These are phyloP conservation scores for Candida hungchunana DNA, from an alignment of 805 yeast species.

Conservation along the genomic window DNA sequence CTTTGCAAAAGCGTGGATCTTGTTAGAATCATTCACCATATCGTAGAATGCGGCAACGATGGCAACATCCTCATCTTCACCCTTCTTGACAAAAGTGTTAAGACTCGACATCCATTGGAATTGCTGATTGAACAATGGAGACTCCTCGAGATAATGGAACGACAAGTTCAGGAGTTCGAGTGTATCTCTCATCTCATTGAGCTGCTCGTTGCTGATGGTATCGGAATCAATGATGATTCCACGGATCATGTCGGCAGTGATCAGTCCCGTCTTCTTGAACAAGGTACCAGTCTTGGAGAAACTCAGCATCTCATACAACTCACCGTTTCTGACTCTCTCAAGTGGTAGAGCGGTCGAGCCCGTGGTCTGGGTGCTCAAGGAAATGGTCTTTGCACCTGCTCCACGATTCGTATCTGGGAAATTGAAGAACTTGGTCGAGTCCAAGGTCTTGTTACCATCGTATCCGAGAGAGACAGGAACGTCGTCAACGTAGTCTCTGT, in stretches of 20 bases:
- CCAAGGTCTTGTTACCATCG: neutral
- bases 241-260: slow-evolving; percentile 15
- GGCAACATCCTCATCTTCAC: neutral
- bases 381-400: too few species aligned
- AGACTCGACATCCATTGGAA: neutral
- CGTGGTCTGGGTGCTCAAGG: neutral
- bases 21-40: neutral
- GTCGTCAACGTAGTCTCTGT: neutral
- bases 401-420: too few species aligned
- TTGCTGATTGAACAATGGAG: neutral
- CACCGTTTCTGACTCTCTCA: slow-evolving; percentile 6
- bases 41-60: neutral
- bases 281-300: slow-evolving; percentile 1
- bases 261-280: slow-evolving; percentile 1
- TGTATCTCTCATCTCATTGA: neutral
- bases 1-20: neutral
- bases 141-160: slow-evolving; percentile 4
- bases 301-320: slow-evolving; percentile 7
- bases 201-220: neutral
- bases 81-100: neutral
- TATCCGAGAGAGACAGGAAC: neutral
- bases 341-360: neutral
- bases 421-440: too few species aligned
- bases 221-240: slow-evolving; percentile 6
- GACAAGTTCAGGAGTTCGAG: slow-evolving; percentile 3